These are phyloP conservation scores for Phytophthora agathidicida DNA, from an alignment of 352 stramenopile species.

Conservation along the genomic window DNA sequence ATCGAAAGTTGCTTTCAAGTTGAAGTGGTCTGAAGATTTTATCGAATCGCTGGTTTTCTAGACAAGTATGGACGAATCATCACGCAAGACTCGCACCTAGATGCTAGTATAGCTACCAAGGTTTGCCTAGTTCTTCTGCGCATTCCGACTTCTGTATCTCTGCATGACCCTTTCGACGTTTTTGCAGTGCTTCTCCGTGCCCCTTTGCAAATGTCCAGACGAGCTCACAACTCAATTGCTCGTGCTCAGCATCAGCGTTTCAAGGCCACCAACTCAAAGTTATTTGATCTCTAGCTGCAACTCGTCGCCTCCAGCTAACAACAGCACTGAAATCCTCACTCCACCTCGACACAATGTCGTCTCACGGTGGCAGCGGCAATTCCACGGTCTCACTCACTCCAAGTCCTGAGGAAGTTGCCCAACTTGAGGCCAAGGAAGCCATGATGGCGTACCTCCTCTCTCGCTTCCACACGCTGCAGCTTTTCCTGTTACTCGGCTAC, in stretches of 20 bases:
- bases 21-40: conserved; percentile 28
- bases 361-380: conserved; percentile 12
- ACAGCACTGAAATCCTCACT: not conserved
- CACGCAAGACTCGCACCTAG: conserved; percentile 6
- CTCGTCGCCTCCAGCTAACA: conserved; percentile 9
- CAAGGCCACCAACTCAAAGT: conserved; percentile 8
- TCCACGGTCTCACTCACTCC: conserved; percentile 20
- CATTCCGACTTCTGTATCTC: conserved; percentile 7
- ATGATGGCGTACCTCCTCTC: conserved; percentile 40
- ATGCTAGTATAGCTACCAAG: too few relatives aligned
- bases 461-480: conserved; percentile 56
- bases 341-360: conserved; percentile 23
- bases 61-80: not conserved
- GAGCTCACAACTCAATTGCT: conserved; percentile 34
- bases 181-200: conserved; percentile 2
- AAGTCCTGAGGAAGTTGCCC: conserved; percentile 34
- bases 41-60: conserved; percentile 21
- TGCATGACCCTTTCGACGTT: conserved; percentile 1
- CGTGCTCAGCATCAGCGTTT: conserved; percentile 9
- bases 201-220: too few relatives aligned
- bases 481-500: conserved; percentile 61
- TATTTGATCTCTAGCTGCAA: conserved; percentile 14
- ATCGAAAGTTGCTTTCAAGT: conserved; percentile 20
- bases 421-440: conserved; percentile 37
- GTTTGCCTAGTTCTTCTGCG: not conserved